Percentiles rank a stretch among this genome's conserved stretches.
Conservation (phyloP, 352 stramenopile species). For the Globisporangium splendens region DNA sequence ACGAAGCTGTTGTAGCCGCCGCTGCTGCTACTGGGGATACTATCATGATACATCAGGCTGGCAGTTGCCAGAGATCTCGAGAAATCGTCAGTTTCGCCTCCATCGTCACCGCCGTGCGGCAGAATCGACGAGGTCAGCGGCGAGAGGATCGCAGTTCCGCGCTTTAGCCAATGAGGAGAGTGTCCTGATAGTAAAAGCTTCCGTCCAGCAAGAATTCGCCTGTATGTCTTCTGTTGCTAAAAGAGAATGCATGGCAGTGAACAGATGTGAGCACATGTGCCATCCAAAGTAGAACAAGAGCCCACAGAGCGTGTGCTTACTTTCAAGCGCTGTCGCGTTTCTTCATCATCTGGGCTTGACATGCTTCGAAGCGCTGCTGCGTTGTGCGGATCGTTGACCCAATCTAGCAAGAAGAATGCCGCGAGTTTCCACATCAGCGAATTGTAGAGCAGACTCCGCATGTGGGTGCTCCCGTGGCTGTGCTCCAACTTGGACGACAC, state of each 20-base stretch:
- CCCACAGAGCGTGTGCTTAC: neutral
- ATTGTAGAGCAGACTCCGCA: slow-evolving; percentile 23
- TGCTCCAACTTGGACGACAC: slow-evolving; percentile 30
- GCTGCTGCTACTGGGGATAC: slow-evolving; percentile 5
- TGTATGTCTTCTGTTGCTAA: slow-evolving; percentile 8
- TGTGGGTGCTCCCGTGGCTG: slow-evolving; percentile 1
- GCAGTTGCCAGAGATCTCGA: no score
- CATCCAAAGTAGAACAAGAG: no score
- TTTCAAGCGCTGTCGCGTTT: slow-evolving; percentile 14
- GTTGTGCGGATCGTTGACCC: slow-evolving; percentile 15
- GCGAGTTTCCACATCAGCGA: slow-evolving; percentile 52
- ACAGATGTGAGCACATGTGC: neutral
- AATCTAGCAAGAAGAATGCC: slow-evolving; percentile 41
- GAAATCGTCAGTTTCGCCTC: neutral
- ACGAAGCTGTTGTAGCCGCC: slow-evolving; percentile 10
- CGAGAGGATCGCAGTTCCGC: slow-evolving; percentile 31
- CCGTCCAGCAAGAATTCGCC: slow-evolving; percentile 9
- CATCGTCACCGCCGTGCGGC: neutral
- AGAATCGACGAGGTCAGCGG: slow-evolving; percentile 29
- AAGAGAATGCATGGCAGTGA: neutral
- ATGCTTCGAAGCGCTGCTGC: neutral
- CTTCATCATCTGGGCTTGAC: slow-evolving; percentile 26
- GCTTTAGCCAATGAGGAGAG: slow-evolving; percentile 21
- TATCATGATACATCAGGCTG: slow-evolving; percentile 3
- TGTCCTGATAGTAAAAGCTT: slow-evolving; percentile 14